Evolutionary conservation across 139 green algal genomes (phyloP).

Genomic region (Dunaliella sp.): DNA sequence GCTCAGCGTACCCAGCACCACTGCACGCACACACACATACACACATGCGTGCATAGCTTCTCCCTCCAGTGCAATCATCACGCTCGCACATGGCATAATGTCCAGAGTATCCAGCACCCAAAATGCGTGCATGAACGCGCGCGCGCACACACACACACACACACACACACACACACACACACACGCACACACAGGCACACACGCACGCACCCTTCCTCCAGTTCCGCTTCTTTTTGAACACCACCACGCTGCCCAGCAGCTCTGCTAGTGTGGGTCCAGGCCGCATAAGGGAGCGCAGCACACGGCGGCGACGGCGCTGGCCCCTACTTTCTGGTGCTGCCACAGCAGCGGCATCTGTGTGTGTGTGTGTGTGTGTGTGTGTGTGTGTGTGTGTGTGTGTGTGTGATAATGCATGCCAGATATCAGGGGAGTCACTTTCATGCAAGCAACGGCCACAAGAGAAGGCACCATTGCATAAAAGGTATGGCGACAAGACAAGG

Average conservation of each 20-base stretch:
- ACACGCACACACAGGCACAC: neutral
- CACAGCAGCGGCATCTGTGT: neutral
- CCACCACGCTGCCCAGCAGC: slow-evolving; percentile 8
- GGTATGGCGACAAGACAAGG: too few relatives aligned
- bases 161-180: neutral
- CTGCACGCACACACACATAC: neutral
- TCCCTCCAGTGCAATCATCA: neutral
- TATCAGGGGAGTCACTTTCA: too few relatives aligned
- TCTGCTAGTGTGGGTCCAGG: slow-evolving; percentile 2
- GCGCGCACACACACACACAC: neutral
- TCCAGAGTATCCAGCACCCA: neutral
- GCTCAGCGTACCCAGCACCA: neutral
- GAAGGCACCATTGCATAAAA: too few relatives aligned
- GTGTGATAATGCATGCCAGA: neutral
- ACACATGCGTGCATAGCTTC: neutral
- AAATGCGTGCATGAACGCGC: too few relatives aligned
- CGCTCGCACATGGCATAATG: neutral
- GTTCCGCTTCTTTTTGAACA: slow-evolving; percentile 9
- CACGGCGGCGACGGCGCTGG: neutral
- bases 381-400: neutral
- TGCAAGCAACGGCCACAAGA: too few relatives aligned
- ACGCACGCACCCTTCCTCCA: neutral
- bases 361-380: neutral
- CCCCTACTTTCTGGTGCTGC: neutral
- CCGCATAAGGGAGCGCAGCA: neutral